Evolutionary conservation across 2,329 filamentous ascomycete species (phyloP).

Genomic region (Alternaria arbusti): DNA sequence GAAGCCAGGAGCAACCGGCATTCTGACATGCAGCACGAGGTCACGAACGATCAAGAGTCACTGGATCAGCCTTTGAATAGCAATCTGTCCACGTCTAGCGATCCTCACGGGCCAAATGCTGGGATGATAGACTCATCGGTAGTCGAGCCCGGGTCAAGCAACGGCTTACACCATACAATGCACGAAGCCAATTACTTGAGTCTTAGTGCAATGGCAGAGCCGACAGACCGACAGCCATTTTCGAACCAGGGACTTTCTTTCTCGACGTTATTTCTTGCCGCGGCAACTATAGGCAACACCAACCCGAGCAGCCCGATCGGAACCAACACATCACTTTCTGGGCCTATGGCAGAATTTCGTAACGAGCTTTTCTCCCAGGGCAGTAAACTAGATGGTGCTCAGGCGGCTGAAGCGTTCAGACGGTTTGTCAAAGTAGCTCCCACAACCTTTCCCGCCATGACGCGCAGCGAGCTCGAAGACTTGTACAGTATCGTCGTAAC

Average conservation of each 20-base stretch:
- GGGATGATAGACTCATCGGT: neutral
- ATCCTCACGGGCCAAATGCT: neutral
- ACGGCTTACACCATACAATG: constrained; percentile 14
- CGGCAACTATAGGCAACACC: neutral
- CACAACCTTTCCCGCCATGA: neutral
- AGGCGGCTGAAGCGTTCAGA: neutral
- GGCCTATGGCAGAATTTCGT: neutral
- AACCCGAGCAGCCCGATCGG: neutral
- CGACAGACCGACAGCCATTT: constrained; percentile 8
- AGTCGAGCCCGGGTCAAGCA: neutral
- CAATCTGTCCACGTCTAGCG: neutral
- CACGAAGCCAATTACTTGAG: constrained; percentile 18
- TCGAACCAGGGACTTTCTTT: constrained; percentile 2
- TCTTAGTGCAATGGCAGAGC: constrained; percentile 21
- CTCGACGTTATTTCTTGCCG: neutral
- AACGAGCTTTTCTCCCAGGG: neutral
- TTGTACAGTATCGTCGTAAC: neutral
- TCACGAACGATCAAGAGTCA: neutral
- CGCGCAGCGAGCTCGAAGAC: neutral
- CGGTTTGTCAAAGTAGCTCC: neutral
- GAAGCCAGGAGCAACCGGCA: neutral
- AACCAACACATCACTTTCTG: neutral
- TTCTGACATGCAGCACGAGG: neutral
- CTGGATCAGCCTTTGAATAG: neutral
- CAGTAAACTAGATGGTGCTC: neutral